A percentile compares a stretch with the other conserved stretches of the same genome.
Conservation (phyloP, 2,329 filamentous ascomycete species). For the Westerdykella aurantiaca region DNA sequence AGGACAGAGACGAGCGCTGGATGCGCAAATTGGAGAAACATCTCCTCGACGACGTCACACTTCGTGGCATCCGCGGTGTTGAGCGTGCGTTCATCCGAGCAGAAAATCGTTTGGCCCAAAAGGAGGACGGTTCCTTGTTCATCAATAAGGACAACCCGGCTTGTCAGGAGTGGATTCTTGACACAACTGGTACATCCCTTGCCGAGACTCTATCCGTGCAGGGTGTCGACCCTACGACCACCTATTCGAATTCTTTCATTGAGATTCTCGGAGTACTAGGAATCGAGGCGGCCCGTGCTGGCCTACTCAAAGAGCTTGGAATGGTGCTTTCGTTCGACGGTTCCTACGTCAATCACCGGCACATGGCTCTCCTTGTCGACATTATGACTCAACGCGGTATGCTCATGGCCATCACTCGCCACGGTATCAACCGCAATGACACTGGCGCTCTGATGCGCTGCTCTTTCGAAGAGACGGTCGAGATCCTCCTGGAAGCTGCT, state of each 20-base stretch:
- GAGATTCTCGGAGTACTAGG: conserved; percentile 93
- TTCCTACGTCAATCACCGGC: conserved; percentile 98
- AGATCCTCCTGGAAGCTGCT: conserved; percentile 93
- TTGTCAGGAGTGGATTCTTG: conserved; percentile 91
- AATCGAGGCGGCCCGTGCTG: conserved; percentile 87
- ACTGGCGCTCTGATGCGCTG: conserved; percentile 98
- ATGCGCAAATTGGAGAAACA: conserved; percentile 87
- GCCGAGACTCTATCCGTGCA: conserved; percentile 78
- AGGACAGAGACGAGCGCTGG: conserved; percentile 66
- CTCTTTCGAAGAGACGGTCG: conserved; percentile 98
- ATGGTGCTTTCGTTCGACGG: conserved; percentile 95
- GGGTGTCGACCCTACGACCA: conserved; percentile 79
- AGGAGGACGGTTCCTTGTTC: conserved; percentile 67
- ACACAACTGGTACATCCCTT: conserved; percentile 86
- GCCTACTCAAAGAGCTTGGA: conserved; percentile 81
- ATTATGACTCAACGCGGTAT: conserved; percentile 95
- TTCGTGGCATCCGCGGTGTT: conserved; percentile 84
- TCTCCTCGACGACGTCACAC: conserved; percentile 81
- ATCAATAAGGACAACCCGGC: conserved; percentile 66
- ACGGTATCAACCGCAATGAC: conserved; percentile 96
- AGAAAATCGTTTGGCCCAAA: conserved; percentile 45
- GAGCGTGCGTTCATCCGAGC: conserved; percentile 85
- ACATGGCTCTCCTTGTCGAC: conserved; percentile 89
- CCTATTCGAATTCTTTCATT: conserved; percentile 92
- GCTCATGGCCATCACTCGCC: conserved; percentile 92